A percentile compares a stretch with the other conserved stretches of the same genome.
These are phyloP conservation scores for Taiozyma onychis DNA, from an alignment of 1,139 yeast genomes.

Conservation along the genomic window DNA sequence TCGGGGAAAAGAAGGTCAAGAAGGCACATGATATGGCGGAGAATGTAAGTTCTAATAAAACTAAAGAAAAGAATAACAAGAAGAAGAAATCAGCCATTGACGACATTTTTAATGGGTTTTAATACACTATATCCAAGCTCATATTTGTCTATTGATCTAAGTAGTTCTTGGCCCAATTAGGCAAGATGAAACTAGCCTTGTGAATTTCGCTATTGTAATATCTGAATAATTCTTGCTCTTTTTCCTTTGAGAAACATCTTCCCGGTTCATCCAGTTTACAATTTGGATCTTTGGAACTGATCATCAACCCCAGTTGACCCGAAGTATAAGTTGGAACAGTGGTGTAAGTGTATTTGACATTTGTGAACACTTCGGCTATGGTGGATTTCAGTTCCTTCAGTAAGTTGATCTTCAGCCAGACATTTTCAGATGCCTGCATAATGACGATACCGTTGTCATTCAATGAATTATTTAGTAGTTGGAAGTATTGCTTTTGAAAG, in stretches of 20 bases:
- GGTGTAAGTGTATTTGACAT: conserved; percentile 76
- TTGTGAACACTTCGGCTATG: conserved; percentile 68
- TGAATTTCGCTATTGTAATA: conserved; percentile 78
- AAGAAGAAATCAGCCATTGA: conserved; percentile 49
- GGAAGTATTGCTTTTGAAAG: conserved; percentile 79
- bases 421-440: conserved; percentile 88
- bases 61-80: conserved; percentile 30
- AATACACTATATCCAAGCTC: not conserved
- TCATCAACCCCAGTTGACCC: conserved; percentile 86
- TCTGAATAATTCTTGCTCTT: conserved; percentile 50
- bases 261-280: conserved; percentile 51
- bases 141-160: conserved; percentile 19
- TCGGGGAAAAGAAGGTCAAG: conserved; percentile 7
- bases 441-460: conserved; percentile 74
- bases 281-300: conserved; percentile 60
- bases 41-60: not conserved
- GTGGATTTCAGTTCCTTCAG: conserved; percentile 54
- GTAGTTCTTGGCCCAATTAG: conserved; percentile 68
- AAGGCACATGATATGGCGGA: conserved; percentile 15
- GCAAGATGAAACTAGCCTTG: conserved; percentile 74
- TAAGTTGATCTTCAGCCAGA: conserved; percentile 79
- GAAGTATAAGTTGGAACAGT: conserved; percentile 96
- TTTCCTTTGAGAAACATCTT: conserved; percentile 41
- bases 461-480: conserved; percentile 62
- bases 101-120: conserved; percentile 45